A percentile compares a stretch with the other conserved stretches of the same genome.
phyloP scores from a whole-genome alignment of 257 asterid species.

The Solanum piurae region DNA sequence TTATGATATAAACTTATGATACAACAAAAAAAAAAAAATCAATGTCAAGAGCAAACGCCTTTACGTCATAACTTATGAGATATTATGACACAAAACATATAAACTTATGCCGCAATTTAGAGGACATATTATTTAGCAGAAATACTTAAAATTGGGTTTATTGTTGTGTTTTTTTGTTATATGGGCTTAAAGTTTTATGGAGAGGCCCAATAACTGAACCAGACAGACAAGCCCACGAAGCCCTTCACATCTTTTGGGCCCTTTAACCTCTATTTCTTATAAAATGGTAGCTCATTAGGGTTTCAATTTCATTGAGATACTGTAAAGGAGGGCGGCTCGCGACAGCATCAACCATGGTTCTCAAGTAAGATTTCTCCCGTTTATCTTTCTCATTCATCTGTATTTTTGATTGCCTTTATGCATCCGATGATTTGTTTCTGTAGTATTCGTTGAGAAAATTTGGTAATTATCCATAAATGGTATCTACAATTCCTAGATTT shows the following conservation, averaged over 20 bases:
- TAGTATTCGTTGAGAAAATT: not conserved
- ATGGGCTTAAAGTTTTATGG: not conserved
- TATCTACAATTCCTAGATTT: not conserved
- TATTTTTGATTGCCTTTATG: too few species aligned
- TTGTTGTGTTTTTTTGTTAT: not conserved
- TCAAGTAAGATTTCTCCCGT: not conserved
- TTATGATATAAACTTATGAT: too few species aligned
- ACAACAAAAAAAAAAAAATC: too few species aligned
- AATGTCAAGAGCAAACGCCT: too few species aligned
- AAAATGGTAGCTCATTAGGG: not conserved
- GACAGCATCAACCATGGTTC: constrained; percentile 1
- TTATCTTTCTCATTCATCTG: not conserved
- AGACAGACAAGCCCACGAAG: not conserved
- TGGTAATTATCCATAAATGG: not conserved
- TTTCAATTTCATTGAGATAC: not conserved
- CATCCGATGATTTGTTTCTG: not conserved
- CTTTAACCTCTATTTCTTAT: not conserved
- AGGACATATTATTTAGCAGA: not conserved
- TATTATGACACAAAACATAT: too few species aligned
- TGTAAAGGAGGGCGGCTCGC: not conserved
- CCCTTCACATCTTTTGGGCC: not conserved
- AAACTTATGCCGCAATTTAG: too few species aligned
- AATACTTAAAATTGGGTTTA: not conserved
- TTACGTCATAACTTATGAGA: too few species aligned
- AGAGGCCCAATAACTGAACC: not conserved